Conservation (phyloP, 495 filamentous ascomycete genomes). For the Xylaria sp. region DNA sequence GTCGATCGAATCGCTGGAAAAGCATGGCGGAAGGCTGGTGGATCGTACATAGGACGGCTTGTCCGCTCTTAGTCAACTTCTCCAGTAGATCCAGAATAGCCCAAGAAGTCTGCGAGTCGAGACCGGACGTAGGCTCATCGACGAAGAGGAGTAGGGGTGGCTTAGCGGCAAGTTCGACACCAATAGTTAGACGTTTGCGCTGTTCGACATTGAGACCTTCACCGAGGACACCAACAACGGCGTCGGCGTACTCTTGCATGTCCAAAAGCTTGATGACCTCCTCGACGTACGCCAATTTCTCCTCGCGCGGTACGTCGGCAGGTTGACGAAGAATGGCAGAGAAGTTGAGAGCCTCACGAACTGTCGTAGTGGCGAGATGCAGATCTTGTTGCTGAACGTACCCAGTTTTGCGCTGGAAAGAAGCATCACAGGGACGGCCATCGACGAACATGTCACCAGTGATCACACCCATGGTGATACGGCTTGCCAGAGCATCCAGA, state of each 20-base stretch:
- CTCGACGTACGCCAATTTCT: slow-evolving; percentile 87
- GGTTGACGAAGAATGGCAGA: slow-evolving; percentile 86
- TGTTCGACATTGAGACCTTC: slow-evolving; percentile 95
- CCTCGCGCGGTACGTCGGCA: slow-evolving; percentile 65
- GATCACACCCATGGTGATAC: slow-evolving; percentile 86
- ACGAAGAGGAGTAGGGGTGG: slow-evolving; percentile 89
- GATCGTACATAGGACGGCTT: slow-evolving; percentile 90
- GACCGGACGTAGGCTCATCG: slow-evolving; percentile 86
- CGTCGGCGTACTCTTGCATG: slow-evolving; percentile 88
- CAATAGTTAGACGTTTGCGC: slow-evolving; percentile 86
- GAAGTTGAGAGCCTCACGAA: slow-evolving; percentile 84
- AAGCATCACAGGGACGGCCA: slow-evolving; percentile 73
- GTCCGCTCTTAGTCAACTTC: slow-evolving; percentile 82
- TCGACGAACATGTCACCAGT: slow-evolving; percentile 87
- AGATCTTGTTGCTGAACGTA: slow-evolving; percentile 98
- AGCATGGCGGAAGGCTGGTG: slow-evolving; percentile 92
- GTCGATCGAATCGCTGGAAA: slow-evolving; percentile 88
- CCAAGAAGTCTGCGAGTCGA: slow-evolving; percentile 88
- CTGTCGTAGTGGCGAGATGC: slow-evolving; percentile 83
- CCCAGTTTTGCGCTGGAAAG: slow-evolving; percentile 92
- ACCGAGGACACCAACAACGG: slow-evolving; percentile 84
- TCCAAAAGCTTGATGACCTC: slow-evolving; percentile 89
- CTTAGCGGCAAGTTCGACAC: slow-evolving; percentile 90
- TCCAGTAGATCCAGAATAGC: slow-evolving; percentile 79
- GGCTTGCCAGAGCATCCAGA: slow-evolving; percentile 74